Percentiles rank a stretch among this genome's conserved stretches.
Evolutionary conservation across 2,329 filamentous ascomycete species (phyloP).

Genomic region (Knufia petricola): DNA sequence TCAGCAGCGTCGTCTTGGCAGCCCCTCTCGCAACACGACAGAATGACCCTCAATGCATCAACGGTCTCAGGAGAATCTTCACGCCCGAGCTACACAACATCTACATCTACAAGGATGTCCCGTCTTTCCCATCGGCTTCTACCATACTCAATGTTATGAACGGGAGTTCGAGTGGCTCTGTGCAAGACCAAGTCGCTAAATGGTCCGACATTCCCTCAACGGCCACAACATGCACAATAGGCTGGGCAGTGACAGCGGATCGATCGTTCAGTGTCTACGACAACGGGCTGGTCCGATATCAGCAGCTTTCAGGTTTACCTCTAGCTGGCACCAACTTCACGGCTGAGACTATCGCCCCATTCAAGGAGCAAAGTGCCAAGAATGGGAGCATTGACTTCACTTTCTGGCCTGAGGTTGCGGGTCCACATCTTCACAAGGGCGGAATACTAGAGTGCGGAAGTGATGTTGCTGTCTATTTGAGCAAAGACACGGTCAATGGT

Average conservation of each 20-base stretch:
- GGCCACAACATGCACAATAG: not conserved
- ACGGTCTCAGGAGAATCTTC: not conserved
- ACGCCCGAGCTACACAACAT: conserved; percentile 7
- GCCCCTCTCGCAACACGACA: conserved; percentile 6
- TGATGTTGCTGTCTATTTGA: not conserved
- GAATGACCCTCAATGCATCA: not conserved
- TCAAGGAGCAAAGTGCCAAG: not conserved
- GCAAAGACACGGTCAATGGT: conserved; percentile 1
- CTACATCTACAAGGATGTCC: conserved; percentile 3
- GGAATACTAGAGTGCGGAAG: not conserved
- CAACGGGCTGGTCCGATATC: conserved; percentile 4
- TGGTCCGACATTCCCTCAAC: not conserved
- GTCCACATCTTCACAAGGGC: not conserved
- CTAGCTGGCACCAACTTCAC: conserved; percentile 1
- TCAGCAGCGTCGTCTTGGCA: conserved; percentile 1
- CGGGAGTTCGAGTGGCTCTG: conserved; percentile 4
- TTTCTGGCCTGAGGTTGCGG: conserved; percentile 5
- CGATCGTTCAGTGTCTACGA: conserved; percentile 9
- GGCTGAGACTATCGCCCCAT: not conserved
- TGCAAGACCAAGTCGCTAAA: conserved; percentile 4
- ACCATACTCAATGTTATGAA: conserved; percentile 6
- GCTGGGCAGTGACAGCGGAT: conserved; percentile 2
- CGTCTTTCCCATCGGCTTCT: not conserved
- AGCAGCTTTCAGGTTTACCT: conserved; percentile 1
- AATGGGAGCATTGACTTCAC: conserved; percentile 3